phyloP scores from a whole-genome alignment of 164 flowering plant genomes.

The Dillenia turbinata region DNA sequence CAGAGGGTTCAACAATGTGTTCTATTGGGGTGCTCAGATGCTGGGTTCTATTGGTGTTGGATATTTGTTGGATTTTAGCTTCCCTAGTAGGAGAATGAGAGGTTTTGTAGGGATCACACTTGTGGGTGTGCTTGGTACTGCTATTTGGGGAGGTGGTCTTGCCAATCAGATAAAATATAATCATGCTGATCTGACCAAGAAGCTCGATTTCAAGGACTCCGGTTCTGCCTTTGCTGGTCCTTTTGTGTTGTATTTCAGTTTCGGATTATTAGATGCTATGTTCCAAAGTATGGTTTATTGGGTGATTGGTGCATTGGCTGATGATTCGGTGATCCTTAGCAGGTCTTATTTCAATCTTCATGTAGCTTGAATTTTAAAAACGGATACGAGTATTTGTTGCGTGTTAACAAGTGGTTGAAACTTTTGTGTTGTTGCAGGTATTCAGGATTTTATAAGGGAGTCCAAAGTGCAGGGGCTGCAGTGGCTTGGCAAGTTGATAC shows the following conservation, averaged over 20 bases:
- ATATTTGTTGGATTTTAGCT: slow-evolving; percentile 49
- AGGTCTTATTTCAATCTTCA: slow-evolving; percentile 25
- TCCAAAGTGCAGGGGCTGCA: slow-evolving; percentile 75
- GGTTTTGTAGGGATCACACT: slow-evolving; percentile 40
- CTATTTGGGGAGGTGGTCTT: slow-evolving; percentile 64
- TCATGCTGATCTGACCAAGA: slow-evolving; percentile 18
- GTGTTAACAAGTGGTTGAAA: neutral
- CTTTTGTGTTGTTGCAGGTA: slow-evolving; percentile 32
- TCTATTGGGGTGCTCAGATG: slow-evolving; percentile 99
- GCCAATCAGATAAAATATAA: slow-evolving; percentile 45
- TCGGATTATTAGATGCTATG: slow-evolving; percentile 70
- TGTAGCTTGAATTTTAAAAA: too few species aligned
- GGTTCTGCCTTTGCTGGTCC: slow-evolving; percentile 53
- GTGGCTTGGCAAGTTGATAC: slow-evolving; percentile 70
- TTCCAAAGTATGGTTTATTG: slow-evolving; percentile 72
- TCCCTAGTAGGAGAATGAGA: slow-evolving; percentile 50
- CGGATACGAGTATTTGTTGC: too few species aligned
- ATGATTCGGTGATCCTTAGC: slow-evolving; percentile 70
- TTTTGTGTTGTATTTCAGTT: slow-evolving; percentile 54
- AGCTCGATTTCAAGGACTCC: slow-evolving; percentile 57
- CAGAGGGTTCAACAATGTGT: slow-evolving; percentile 86
- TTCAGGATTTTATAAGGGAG: slow-evolving; percentile 67
- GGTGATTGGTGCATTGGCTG: slow-evolving; percentile 67
- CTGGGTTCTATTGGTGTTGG: slow-evolving; percentile 73
- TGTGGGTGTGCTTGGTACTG: slow-evolving; percentile 48